Evolutionary conservation across 345 rosid genomes (phyloP).

Genomic region (Citrus trifoliata): DNA sequence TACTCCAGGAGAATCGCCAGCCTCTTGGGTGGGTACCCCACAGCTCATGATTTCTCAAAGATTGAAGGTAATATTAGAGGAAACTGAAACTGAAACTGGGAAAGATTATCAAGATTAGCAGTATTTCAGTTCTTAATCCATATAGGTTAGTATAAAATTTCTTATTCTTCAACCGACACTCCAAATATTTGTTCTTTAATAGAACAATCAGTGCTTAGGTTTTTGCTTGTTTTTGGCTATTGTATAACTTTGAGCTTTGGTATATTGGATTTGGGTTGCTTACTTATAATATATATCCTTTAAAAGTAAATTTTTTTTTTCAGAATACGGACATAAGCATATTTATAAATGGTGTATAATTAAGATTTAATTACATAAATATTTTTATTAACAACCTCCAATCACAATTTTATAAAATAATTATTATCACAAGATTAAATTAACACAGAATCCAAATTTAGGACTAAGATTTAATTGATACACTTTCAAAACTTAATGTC

Average conservation of each 20-base stretch:
- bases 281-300: background rate
- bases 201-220: background rate
- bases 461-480: too few species aligned
- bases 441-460: too few species aligned
- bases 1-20: constrained; percentile 23
- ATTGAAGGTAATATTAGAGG: constrained; percentile 19
- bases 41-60: constrained; percentile 24
- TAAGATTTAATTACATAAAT: too few species aligned
- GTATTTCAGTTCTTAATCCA: background rate
- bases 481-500: too few species aligned
- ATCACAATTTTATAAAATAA: too few species aligned
- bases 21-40: constrained; percentile 33
- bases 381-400: too few species aligned
- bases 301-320: background rate
- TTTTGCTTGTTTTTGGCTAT: background rate
- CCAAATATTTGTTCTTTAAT: constrained; percentile 7
- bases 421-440: too few species aligned
- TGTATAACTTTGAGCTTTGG: background rate
- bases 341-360: too few species aligned
- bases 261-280: too few species aligned
- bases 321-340: too few species aligned
- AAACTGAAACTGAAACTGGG: background rate
- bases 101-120: background rate
- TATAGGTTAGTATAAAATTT: background rate
- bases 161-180: background rate